phyloP scores from a whole-genome alignment of 805 yeast genomes.

The Teunomyces kruisii region DNA sequence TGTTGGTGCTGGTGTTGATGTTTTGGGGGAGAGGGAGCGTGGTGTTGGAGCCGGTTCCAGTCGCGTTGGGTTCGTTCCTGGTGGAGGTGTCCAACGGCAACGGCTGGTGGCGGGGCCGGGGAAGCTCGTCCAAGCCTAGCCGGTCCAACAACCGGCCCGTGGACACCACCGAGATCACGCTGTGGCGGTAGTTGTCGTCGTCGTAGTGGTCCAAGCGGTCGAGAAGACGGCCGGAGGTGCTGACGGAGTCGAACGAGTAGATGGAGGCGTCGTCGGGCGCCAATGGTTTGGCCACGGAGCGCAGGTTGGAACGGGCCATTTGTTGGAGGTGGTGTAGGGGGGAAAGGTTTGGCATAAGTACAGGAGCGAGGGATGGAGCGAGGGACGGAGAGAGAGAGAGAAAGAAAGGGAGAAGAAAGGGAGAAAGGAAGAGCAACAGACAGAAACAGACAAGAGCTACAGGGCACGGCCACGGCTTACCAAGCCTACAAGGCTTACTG shows the following conservation, averaged over 20 bases:
- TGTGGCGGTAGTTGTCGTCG: conserved; percentile 16
- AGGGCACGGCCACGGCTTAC: too few relatives aligned
- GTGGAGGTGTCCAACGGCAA: too few relatives aligned
- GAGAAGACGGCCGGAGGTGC: conserved; percentile 41
- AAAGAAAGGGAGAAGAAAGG: neutral
- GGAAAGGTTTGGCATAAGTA: neutral
- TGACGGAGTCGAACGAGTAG: conserved; percentile 45
- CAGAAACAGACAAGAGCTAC: neutral
- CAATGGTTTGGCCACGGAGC: neutral
- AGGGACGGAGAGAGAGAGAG: neutral
- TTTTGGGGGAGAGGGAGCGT: too few relatives aligned
- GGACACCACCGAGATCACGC: conserved; percentile 25
- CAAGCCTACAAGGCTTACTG: too few relatives aligned
- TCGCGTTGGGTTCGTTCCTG: too few relatives aligned
- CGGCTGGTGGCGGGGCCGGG: neutral
- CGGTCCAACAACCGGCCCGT: conserved; percentile 32
- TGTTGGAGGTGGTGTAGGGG: conserved; percentile 1
- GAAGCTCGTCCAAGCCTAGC: conserved; percentile 22
- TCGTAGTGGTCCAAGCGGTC: conserved; percentile 32
- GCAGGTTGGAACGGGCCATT: neutral
- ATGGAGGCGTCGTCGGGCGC: conserved; percentile 29
- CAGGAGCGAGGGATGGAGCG: neutral
- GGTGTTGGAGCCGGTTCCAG: too few relatives aligned
- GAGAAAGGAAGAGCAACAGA: neutral
- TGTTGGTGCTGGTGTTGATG: neutral